These are phyloP conservation scores for Pichia californica DNA, from an alignment of 805 yeast genomes.

Conservation along the genomic window DNA sequence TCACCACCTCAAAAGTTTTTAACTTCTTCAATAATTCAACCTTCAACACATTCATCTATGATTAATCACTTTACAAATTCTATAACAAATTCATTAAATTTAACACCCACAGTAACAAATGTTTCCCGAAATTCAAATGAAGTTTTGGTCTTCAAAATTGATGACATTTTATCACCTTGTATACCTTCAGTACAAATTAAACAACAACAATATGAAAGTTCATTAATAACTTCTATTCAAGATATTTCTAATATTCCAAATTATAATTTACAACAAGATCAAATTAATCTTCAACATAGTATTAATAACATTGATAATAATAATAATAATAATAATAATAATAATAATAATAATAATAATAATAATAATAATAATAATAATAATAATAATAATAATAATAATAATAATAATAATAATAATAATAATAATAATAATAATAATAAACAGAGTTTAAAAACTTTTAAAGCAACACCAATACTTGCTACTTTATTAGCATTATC, in stretches of 20 bases:
- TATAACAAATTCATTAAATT: neutral
- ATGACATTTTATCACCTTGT: slow-evolving; percentile 4
- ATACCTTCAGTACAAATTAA: too few species aligned
- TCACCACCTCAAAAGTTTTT: too few species aligned
- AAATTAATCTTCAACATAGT: too few species aligned
- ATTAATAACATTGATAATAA: too few species aligned
- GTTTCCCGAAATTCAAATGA: slow-evolving; percentile 2
- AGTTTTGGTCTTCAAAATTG: slow-evolving; percentile 2
- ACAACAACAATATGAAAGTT: too few species aligned
- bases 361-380: too few species aligned
- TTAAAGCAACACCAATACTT: slow-evolving; percentile 24
- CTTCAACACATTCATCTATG: neutral
- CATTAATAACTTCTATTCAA: too few species aligned
- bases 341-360: neutral
- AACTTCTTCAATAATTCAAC: neutral
- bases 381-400: too few species aligned
- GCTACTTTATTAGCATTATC: slow-evolving; percentile 26
- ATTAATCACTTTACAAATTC: neutral
- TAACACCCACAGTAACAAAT: neutral
- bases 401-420: too few species aligned
- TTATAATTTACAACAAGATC: too few species aligned
- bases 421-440: neutral
- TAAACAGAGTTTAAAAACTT: neutral
- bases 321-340: too few species aligned
- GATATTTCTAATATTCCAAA: too few species aligned